Percentiles rank a stretch among this genome's conserved stretches.
Evolutionary conservation across 495 filamentous ascomycete genomes (phyloP).

Genomic region (Neurospora sp.): DNA sequence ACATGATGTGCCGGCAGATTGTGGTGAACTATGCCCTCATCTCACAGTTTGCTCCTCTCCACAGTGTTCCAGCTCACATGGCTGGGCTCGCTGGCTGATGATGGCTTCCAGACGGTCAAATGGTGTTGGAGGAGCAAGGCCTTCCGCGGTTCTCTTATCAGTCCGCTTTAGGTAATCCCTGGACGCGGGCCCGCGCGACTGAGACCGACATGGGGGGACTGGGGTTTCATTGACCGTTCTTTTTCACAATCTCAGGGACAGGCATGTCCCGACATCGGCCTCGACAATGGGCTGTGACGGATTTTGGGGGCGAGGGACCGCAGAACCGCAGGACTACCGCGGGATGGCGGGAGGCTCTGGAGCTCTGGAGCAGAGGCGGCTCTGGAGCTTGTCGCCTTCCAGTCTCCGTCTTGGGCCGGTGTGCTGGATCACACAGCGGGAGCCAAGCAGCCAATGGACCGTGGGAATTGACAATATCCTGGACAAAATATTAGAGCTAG

Average conservation of each 20-base stretch:
- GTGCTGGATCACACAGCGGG: background rate
- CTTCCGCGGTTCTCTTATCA: conserved; percentile 17
- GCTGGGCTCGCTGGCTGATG: background rate
- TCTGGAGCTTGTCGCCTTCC: background rate
- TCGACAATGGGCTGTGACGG: background rate
- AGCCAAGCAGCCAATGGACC: background rate
- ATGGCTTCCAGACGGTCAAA: background rate
- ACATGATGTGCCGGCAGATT: background rate
- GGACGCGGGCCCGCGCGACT: background rate
- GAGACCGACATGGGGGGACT: too few relatives aligned
- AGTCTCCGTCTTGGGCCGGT: background rate
- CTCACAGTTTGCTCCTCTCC: background rate
- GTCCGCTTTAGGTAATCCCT: conserved; percentile 22
- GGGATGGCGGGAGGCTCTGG: background rate
- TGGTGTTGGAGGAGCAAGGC: background rate
- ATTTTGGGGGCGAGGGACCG: background rate
- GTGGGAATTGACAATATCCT: background rate
- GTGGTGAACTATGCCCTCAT: background rate
- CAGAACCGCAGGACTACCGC: background rate
- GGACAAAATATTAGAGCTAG: background rate
- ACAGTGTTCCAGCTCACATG: background rate
- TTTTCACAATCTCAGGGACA: conserved; percentile 9
- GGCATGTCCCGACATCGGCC: conserved; percentile 16
- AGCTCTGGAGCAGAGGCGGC: background rate
- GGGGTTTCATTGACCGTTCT: conserved; percentile 1